phyloP scores from a whole-genome alignment of 495 filamentous ascomycete species.

The Lepidopterella palustris region DNA sequence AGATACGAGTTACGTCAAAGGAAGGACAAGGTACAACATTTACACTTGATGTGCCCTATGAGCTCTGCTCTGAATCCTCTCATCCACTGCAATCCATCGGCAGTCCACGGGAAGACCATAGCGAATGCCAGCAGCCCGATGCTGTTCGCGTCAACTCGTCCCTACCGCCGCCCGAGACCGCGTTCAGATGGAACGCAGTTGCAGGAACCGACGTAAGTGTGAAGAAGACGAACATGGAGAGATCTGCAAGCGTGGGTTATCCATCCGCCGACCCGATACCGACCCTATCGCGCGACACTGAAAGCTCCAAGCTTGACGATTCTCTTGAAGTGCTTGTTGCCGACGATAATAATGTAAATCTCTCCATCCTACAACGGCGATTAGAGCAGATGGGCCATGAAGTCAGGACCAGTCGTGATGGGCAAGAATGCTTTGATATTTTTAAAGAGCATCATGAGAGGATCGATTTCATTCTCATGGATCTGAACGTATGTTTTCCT shows the following conservation, averaged over 20 bases:
- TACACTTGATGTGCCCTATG: slow-evolving; percentile 6
- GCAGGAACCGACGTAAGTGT: no score
- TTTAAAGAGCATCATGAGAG: slow-evolving; percentile 1
- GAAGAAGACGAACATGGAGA: no score
- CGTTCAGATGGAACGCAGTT: no score
- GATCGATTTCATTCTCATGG: slow-evolving; percentile 18
- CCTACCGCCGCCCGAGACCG: no score
- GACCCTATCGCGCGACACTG: no score
- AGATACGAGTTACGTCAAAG: slow-evolving; percentile 9
- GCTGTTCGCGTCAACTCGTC: no score
- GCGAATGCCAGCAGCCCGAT: no score
- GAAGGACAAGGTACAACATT: slow-evolving; percentile 9
- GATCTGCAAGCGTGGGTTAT: no score
- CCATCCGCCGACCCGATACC: no score
- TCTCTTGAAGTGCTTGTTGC: slow-evolving; percentile 1
- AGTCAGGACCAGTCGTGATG: slow-evolving; percentile 8
- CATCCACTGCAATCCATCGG: not conserved
- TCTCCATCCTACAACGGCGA: slow-evolving; percentile 7
- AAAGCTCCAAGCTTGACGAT: no score
- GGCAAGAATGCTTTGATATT: slow-evolving; percentile 7
- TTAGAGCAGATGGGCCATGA: slow-evolving; percentile 14
- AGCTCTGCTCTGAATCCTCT: slow-evolving; percentile 3
- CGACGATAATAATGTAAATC: slow-evolving; percentile 15
- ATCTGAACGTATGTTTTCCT: slow-evolving; percentile 10
- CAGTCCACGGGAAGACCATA: no score